Evolutionary conservation across 805 yeast genomes (phyloP).

Genomic region (Myxozyma sirexii): DNA sequence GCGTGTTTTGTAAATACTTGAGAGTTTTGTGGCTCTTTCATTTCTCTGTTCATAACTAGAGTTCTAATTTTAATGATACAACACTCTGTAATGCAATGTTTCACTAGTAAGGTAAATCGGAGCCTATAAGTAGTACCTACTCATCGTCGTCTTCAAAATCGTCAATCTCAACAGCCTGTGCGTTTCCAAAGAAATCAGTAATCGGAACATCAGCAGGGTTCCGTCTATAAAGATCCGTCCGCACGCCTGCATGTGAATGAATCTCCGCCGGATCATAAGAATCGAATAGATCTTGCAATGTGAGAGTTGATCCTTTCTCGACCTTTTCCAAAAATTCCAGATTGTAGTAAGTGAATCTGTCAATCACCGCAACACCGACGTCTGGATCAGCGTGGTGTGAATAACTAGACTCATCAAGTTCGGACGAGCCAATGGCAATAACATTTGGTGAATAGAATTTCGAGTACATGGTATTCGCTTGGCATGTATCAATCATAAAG

Average conservation of each 20-base stretch:
- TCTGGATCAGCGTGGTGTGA: conserved; percentile 96
- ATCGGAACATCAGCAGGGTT: conserved; percentile 68
- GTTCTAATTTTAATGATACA: background rate
- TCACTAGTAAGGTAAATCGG: too few relatives aligned
- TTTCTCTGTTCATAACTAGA: too few relatives aligned
- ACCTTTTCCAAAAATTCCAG: conserved; percentile 84
- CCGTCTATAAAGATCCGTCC: conserved; percentile 74
- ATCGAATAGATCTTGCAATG: conserved; percentile 82
- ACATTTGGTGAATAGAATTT: conserved; percentile 90
- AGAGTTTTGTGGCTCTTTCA: too few relatives aligned
- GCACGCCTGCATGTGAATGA: conserved; percentile 91
- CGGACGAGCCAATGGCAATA: conserved; percentile 89
- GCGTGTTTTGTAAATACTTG: conserved; percentile 15
- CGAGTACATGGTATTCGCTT: conserved; percentile 97
- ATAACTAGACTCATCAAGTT: conserved; percentile 83
- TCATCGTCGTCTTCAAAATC: conserved; percentile 23
- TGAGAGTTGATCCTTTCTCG: conserved; percentile 69
- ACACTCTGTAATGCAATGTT: background rate
- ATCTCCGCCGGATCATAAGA: conserved; percentile 82
- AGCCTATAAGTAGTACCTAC: too few relatives aligned
- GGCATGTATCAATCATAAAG: conserved; percentile 98
- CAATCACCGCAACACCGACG: conserved; percentile 97
- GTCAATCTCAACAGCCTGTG: conserved; percentile 35
- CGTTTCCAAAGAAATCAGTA: conserved; percentile 86
- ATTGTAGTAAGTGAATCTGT: conserved; percentile 90